These are phyloP conservation scores for Friedmanniomyces endolithicus DNA, from an alignment of 495 filamentous ascomycete species.

Conservation along the genomic window DNA sequence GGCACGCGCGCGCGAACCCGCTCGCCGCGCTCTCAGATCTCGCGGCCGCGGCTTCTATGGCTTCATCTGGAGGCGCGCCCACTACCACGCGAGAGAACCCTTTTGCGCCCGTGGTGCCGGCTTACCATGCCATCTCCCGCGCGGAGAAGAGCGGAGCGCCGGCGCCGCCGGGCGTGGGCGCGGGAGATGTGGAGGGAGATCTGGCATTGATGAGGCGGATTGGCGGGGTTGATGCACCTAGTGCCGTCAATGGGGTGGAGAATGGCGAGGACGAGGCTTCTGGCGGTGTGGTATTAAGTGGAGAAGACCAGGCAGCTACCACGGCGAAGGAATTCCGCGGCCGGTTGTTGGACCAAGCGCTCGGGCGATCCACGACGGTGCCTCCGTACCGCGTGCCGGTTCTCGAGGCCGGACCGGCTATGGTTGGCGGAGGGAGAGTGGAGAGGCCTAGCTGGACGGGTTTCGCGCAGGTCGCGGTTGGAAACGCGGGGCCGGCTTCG, in stretches of 20 bases:
- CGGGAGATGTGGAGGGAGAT: slow-evolving; percentile 29
- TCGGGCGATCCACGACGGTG: background rate
- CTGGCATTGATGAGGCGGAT: slow-evolving; percentile 27
- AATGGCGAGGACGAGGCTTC: too few species aligned
- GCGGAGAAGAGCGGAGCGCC: slow-evolving; percentile 25
- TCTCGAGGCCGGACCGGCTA: slow-evolving; percentile 13
- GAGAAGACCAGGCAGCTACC: background rate
- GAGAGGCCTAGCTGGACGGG: slow-evolving; percentile 10
- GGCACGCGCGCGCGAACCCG: slow-evolving; percentile 27
- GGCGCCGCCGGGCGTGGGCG: slow-evolving; percentile 22
- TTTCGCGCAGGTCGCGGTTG: slow-evolving; percentile 7
- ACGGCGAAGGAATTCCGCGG: slow-evolving; percentile 5
- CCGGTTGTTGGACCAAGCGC: slow-evolving; percentile 16
- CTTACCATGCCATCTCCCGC: slow-evolving; percentile 22
- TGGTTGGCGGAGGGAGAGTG: slow-evolving; percentile 7
- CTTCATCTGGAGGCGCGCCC: slow-evolving; percentile 3
- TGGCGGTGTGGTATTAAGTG: too few species aligned
- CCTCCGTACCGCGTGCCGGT: slow-evolving; percentile 9
- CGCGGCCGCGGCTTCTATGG: slow-evolving; percentile 11
- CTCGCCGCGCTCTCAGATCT: slow-evolving; percentile 22
- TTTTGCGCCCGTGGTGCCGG: slow-evolving; percentile 21
- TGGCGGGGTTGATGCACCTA: slow-evolving; percentile 25
- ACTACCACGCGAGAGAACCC: slow-evolving; percentile 18
- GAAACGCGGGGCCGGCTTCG: too few species aligned
- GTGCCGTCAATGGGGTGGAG: slow-evolving; percentile 33